Evolutionary conservation across 2,329 filamentous ascomycete species (phyloP).

Genomic region (Ophiostoma perfectum): DNA sequence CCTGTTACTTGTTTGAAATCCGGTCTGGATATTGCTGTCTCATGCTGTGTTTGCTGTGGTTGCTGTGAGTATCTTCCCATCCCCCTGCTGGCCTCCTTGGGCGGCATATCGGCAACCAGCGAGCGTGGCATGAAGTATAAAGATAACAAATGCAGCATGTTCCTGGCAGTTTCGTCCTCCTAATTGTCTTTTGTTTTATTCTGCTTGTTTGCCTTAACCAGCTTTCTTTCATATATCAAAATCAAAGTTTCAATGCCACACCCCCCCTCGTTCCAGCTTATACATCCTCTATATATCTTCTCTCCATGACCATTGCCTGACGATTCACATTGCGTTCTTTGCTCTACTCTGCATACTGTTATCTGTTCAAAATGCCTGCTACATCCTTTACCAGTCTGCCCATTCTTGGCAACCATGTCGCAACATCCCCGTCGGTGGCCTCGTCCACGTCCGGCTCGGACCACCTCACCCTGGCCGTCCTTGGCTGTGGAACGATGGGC

Average conservation of each 20-base stretch:
- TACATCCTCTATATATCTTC: conserved; percentile 13
- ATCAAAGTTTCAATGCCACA: conserved; percentile 9
- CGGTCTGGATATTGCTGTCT: neutral
- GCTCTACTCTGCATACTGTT: neutral
- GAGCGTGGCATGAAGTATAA: neutral
- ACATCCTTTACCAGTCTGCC: neutral
- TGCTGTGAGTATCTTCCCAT: neutral
- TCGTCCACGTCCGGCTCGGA: conserved; percentile 17
- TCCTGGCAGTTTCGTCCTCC: neutral
- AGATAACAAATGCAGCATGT: neutral
- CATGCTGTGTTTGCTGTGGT: neutral
- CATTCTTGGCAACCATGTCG: conserved; percentile 9
- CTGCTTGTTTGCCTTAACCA: neutral
- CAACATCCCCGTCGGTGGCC: conserved; percentile 12
- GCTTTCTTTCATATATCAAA: neutral
- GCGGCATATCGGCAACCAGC: neutral
- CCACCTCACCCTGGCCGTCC: conserved; percentile 65
- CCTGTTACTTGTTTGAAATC: conserved; percentile 3
- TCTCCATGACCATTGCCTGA: neutral
- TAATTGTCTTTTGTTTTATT: neutral
- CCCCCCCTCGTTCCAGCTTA: neutral
- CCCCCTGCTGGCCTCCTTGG: neutral
- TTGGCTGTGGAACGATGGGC: conserved; percentile 83
- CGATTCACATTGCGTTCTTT: neutral
- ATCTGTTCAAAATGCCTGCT: conserved; percentile 16